phyloP scores from a whole-genome alignment of 352 stramenopile species.

The Pythium dissotocum region DNA sequence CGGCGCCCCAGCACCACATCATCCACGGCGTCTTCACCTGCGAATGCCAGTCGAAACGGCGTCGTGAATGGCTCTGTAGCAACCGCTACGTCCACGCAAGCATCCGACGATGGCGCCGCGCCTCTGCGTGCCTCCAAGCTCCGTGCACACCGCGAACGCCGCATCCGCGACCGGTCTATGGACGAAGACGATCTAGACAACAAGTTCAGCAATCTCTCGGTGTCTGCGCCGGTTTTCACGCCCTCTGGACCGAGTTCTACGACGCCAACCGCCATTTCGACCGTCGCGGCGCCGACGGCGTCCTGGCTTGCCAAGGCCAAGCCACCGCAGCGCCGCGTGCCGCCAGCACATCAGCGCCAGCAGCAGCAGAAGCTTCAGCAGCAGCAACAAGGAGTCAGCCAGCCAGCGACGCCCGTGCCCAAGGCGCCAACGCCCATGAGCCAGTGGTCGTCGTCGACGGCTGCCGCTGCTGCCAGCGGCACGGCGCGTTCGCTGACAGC shows the following conservation, averaged over 20 bases:
- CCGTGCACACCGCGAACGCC: conserved; percentile 55
- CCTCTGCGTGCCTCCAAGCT: conserved; percentile 46
- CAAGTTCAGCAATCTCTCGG: conserved; percentile 60
- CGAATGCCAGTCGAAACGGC: background rate
- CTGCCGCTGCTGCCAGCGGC: conserved; percentile 13
- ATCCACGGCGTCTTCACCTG: background rate
- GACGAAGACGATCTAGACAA: conserved; percentile 66
- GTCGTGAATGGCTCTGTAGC: background rate
- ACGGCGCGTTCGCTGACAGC: background rate
- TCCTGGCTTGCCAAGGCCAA: conserved; percentile 34
- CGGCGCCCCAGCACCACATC: background rate
- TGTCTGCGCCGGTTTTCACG: conserved; percentile 54
- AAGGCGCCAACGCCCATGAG: conserved; percentile 31
- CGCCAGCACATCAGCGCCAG: conserved; percentile 19
- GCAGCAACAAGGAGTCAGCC: background rate
- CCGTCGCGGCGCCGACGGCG: conserved; percentile 24
- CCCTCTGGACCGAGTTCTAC: conserved; percentile 13
- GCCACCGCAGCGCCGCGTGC: conserved; percentile 25
- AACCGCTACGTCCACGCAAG: background rate
- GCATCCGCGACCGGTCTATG: conserved; percentile 54
- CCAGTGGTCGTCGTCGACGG: conserved; percentile 27
- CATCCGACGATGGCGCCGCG: background rate
- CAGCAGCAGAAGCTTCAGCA: conserved; percentile 21
- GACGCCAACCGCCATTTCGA: conserved; percentile 6
- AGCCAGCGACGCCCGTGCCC: conserved; percentile 14